Base-by-base conservation (phyloP, 495 filamentous ascomycete species). In the Margaritispora aquatica region DNA sequence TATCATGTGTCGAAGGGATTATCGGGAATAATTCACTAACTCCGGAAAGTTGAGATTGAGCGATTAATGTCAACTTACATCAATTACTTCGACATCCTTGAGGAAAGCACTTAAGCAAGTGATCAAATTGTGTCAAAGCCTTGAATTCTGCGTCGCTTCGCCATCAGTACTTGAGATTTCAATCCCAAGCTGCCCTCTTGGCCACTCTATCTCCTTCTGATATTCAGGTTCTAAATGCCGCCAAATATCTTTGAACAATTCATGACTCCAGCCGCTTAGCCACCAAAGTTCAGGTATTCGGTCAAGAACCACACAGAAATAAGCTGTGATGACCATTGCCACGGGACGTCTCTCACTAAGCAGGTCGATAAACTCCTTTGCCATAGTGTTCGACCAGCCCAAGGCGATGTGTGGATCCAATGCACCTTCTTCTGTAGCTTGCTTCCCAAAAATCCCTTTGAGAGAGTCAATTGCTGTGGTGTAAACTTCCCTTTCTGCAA, bases 271-370 rank as follows among this genome's bases (percentile, higher is more conserved):
- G n/a, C 67, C 67, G 20, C 68, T 59, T 60, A 72, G 65, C 64
- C 67, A 74, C 71, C 71, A 74, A 58, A 68, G 65, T 64, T 67
- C 67, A 36, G 72, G 67, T 19, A 70, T 46, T 54, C 61, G 55
- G 5, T 61, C 57, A 27, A 74, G 26, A 10, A 61, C 38, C 17
- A 70, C 66, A 51, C 70, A 71, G 58, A 68, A 74, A 57, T 74
- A 64, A 1, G 24, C 65, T 26, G 70, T 55, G 1, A 74, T 59
- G n/a, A 72, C 49, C 5, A 74, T 50, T 0, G 70, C 70, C 26
- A 67, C 13, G 0, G 63, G 69, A 13, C 58, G 47, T 26, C 66
- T 36, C 55, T 63, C 57, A 1, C 51, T 21, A 4, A 71, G 29
- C 17, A 70, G 49, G 3, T 55, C 46, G 17, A 72, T 2, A 50